A percentile compares a stretch with the other conserved stretches of the same genome.
These are phyloP conservation scores for Elongisporangium prolatum DNA, from an alignment of 352 stramenopile species.

Conservation along the genomic window DNA sequence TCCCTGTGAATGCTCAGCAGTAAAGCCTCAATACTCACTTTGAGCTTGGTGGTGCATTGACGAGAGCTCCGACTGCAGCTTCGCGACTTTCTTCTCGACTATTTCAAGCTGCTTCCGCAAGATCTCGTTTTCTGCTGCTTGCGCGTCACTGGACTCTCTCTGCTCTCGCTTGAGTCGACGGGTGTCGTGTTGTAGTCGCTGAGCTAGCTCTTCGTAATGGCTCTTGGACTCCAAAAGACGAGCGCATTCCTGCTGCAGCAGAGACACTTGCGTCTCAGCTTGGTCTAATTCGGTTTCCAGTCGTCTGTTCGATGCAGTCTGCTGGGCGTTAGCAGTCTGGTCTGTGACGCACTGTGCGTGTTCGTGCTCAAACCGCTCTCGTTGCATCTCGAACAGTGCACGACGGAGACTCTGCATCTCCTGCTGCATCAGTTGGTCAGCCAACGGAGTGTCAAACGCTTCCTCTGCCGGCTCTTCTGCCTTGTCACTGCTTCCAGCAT, in stretches of 20 bases:
- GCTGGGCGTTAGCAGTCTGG: conserved; percentile 9
- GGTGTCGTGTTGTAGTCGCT: conserved; percentile 13
- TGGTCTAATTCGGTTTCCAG: conserved; percentile 27
- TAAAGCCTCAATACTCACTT: background rate
- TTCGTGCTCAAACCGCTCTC: conserved; percentile 26
- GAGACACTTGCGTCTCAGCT: background rate
- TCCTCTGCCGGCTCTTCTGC: background rate
- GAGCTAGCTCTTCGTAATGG: background rate
- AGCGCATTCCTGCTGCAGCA: background rate
- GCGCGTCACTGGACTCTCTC: conserved; percentile 11
- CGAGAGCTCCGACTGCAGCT: conserved; percentile 24
- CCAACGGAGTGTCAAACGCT: conserved; percentile 5
- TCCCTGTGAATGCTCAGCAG: background rate
- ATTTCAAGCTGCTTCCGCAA: conserved; percentile 31
- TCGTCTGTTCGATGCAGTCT: conserved; percentile 12
- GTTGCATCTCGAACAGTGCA: conserved; percentile 33
- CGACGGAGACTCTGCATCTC: conserved; percentile 43
- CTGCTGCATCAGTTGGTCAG: conserved; percentile 36
- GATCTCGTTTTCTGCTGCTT: conserved; percentile 55
- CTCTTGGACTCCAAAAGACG: background rate
- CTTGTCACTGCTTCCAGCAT: background rate
- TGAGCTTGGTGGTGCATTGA: conserved; percentile 18
- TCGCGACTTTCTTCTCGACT: conserved; percentile 17
- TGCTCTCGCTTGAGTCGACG: conserved; percentile 14
- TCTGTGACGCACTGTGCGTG: conserved; percentile 16